These are phyloP conservation scores for Penicillium alfredii DNA, from an alignment of 495 filamentous ascomycete genomes.

Conservation along the genomic window DNA sequence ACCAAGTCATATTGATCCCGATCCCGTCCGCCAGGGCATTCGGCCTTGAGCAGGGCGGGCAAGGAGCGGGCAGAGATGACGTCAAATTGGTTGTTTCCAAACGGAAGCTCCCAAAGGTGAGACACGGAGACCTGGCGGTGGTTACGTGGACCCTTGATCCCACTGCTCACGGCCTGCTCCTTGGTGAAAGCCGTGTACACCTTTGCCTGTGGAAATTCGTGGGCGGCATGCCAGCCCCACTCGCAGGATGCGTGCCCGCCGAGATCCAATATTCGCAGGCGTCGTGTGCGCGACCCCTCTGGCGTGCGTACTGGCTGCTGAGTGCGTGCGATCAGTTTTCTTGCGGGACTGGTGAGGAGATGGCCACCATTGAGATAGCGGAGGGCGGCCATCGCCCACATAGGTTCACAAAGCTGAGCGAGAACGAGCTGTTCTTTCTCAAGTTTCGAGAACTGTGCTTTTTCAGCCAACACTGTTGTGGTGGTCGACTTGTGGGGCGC, in stretches of 20 bases:
- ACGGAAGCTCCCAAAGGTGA: conserved; percentile 74
- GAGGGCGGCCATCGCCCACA: conserved; percentile 76
- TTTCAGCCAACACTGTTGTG: conserved; percentile 35
- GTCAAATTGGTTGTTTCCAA: conserved; percentile 83
- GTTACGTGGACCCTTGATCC: conserved; percentile 76
- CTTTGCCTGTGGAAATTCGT: conserved; percentile 74
- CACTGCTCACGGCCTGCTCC: conserved; percentile 58
- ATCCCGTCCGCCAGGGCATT: conserved; percentile 45
- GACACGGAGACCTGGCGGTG: conserved; percentile 74
- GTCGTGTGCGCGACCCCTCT: conserved; percentile 13
- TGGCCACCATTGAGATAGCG: conserved; percentile 74
- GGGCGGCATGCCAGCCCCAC: conserved; percentile 92
- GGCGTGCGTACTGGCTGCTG: conserved; percentile 1
- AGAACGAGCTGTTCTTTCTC: conserved; percentile 78
- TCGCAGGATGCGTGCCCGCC: conserved; percentile 79
- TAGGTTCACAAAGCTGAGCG: conserved; percentile 63
- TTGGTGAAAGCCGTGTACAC: conserved; percentile 80
- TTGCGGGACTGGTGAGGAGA: conserved; percentile 71
- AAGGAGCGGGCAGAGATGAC: conserved; percentile 87
- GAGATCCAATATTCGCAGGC: conserved; percentile 71
- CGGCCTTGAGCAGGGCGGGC: conserved; percentile 68
- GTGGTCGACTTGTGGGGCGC: conserved; percentile 48
- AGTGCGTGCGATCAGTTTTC: conserved; percentile 42
- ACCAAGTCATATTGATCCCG: conserved; percentile 85
- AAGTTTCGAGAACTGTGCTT: conserved; percentile 45